Evolutionary conservation across 192 early-diverging fungal genomes (phyloP).

Genomic region (Entomortierella chlamydospora): DNA sequence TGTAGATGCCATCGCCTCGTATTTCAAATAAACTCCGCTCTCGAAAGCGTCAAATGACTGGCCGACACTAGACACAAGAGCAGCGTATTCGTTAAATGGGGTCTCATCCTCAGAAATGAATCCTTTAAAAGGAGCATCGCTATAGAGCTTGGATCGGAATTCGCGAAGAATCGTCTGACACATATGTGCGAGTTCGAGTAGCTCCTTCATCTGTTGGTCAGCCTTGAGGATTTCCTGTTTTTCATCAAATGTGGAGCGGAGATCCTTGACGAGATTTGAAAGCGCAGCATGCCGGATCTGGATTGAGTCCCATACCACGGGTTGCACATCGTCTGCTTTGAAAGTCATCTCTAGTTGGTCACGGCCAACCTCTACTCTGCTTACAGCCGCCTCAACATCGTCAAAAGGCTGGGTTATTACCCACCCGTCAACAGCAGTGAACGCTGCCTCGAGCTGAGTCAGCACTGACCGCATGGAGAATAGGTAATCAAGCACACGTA

Average conservation of each 20-base stretch:
- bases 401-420: slow-evolving; percentile 13
- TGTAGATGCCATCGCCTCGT: slow-evolving; percentile 3
- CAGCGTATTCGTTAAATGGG: slow-evolving; percentile 18
- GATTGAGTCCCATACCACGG: slow-evolving; percentile 42
- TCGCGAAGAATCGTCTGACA: slow-evolving; percentile 34
- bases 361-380: slow-evolving; percentile 6
- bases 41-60: slow-evolving; percentile 34
- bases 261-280: slow-evolving; percentile 26
- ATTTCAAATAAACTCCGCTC: slow-evolving; percentile 6
- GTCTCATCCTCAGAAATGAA: slow-evolving; percentile 28
- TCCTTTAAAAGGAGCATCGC: slow-evolving; percentile 20
- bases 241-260: slow-evolving; percentile 25
- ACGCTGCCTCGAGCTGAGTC: slow-evolving; percentile 28
- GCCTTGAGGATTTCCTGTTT: slow-evolving; percentile 33
- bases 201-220: slow-evolving; percentile 36
- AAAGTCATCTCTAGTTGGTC: slow-evolving; percentile 25
- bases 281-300: slow-evolving; percentile 41
- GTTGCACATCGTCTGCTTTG: slow-evolving; percentile 12
- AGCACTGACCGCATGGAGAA: slow-evolving; percentile 8
- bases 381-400: slow-evolving; percentile 22
- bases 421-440: slow-evolving; percentile 30
- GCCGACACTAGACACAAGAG: slow-evolving; percentile 13
- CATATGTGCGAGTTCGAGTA: slow-evolving; percentile 21
- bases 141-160: slow-evolving; percentile 28
- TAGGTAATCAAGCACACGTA: slow-evolving; percentile 45